Evolutionary conservation across 306 rosid genomes (phyloP).

Genomic region (Cucumis melo): DNA sequence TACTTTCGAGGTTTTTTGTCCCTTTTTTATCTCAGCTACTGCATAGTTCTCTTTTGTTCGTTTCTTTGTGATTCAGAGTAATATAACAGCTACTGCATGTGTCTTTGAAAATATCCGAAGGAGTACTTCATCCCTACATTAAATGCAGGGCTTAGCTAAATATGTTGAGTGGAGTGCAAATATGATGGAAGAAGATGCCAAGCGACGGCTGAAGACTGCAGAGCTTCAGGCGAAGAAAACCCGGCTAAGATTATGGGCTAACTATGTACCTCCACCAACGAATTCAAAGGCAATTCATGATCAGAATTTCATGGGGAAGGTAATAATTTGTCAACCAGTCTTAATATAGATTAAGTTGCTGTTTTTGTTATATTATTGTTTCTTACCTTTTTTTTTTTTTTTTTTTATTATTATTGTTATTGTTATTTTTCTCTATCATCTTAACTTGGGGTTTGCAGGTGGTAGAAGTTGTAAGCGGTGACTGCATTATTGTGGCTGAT

Average conservation of each 20-base stretch:
- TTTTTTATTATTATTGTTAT: no score
- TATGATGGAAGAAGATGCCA: conserved; percentile 95
- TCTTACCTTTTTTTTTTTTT: no score
- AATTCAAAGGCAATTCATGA: conserved; percentile 95
- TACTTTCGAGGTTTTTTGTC: background rate
- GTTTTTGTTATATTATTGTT: no score
- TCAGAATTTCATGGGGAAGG: conserved; percentile 96
- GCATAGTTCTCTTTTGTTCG: background rate
- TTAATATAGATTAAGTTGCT: background rate
- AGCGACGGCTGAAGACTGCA: conserved; percentile 66
- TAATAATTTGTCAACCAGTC: conserved; percentile 15
- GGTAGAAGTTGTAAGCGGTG: conserved; percentile 98
- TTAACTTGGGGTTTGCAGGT: conserved; percentile 38
- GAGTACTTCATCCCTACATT: background rate
- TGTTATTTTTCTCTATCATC: background rate
- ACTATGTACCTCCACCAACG: conserved; percentile 77
- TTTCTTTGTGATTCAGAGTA: no score
- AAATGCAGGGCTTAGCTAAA: conserved; percentile 60
- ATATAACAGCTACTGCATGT: background rate
- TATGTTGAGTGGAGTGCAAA: conserved; percentile 99
- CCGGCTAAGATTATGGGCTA: conserved; percentile 73
- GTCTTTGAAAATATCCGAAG: background rate
- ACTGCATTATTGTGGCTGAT: conserved; percentile 86
- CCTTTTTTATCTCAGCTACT: background rate
- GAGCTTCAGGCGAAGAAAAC: conserved; percentile 82